phyloP scores from a whole-genome alignment of 108 stramenopile genomes.

The Tribonema minus region DNA sequence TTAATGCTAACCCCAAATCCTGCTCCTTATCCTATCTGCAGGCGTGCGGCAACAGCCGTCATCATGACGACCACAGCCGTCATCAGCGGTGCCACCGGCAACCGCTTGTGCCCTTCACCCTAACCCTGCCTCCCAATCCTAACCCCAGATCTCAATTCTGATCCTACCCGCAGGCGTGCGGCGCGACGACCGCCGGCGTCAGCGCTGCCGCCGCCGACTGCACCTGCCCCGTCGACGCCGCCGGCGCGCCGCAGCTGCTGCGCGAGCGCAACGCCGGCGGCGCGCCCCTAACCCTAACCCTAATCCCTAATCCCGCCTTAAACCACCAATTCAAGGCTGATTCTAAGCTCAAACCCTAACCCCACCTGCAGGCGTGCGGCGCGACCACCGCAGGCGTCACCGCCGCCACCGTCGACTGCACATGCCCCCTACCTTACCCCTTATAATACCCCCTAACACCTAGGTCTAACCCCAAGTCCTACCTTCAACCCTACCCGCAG shows the following conservation, averaged over 20 bases:
- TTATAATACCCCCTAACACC: not conserved
- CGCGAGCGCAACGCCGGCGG: too few species aligned
- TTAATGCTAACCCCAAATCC: too few species aligned
- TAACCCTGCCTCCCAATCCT: too few species aligned
- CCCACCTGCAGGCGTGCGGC: too few species aligned
- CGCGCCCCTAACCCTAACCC: too few species aligned
- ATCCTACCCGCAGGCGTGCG: not conserved
- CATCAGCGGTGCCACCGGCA: not conserved
- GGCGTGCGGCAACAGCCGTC: too few species aligned
- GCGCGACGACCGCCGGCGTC: not conserved
- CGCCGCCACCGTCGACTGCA: slow-evolving; percentile 14
- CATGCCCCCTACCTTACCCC: slow-evolving; percentile 22
- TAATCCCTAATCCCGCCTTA: too few species aligned
- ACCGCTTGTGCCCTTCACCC: slow-evolving; percentile 29
- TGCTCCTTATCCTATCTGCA: too few species aligned
- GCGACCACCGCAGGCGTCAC: slow-evolving; percentile 5
- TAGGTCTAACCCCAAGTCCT: not conserved
- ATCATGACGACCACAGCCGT: slow-evolving; percentile 7
- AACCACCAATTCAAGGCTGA: too few species aligned
- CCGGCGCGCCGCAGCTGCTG: slow-evolving; percentile 31
- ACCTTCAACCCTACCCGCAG: not conserved
- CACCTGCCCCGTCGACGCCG: not conserved
- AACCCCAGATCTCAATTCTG: not conserved
- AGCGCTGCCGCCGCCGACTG: not conserved
- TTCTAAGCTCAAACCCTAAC: too few species aligned